A percentile compares a stretch with the other conserved stretches of the same genome.
Conservation (phyloP, 495 filamentous ascomycete genomes). For the Cryomyces minteri region DNA sequence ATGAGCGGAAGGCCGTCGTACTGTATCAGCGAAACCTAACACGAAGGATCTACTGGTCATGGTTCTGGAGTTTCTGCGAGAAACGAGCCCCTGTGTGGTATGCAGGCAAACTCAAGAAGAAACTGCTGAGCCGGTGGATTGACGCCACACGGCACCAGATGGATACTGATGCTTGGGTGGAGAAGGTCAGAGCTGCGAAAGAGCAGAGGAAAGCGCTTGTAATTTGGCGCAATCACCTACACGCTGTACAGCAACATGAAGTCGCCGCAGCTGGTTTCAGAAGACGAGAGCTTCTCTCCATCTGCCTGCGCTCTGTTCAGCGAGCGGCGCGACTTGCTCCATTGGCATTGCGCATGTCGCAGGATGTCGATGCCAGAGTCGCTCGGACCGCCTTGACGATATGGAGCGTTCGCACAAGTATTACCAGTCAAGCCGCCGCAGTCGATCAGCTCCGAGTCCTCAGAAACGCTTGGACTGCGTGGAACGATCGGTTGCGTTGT, state of each 20-base stretch:
- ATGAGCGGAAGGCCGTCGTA: conserved; percentile 24
- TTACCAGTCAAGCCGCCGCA: conserved; percentile 32
- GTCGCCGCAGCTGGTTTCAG: conserved; percentile 4
- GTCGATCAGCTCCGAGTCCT: conserved; percentile 34
- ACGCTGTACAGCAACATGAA: background rate
- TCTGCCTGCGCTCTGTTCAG: conserved; percentile 22
- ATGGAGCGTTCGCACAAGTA: conserved; percentile 32
- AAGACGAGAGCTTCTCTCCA: conserved; percentile 10
- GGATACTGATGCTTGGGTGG: conserved; percentile 5
- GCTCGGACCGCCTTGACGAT: conserved; percentile 27
- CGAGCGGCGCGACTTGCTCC: conserved; percentile 29
- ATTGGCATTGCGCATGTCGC: conserved; percentile 18
- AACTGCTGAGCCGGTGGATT: conserved; percentile 7
- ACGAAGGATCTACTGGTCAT: conserved; percentile 30
- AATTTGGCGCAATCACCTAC: conserved; percentile 1
- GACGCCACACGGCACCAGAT: conserved; percentile 3
- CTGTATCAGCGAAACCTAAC: conserved; percentile 26
- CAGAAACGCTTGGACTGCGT: conserved; percentile 40
- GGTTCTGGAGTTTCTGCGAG: conserved; percentile 37
- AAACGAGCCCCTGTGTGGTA: conserved; percentile 32
- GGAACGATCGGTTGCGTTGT: conserved; percentile 47
- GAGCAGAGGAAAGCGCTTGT: conserved; percentile 1
- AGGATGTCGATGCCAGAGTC: conserved; percentile 29
- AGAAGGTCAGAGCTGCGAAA: conserved; percentile 1
- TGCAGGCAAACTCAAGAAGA: conserved; percentile 6